These are phyloP conservation scores for Phytopythium montanum DNA, from an alignment of 352 stramenopile species.

Conservation along the genomic window DNA sequence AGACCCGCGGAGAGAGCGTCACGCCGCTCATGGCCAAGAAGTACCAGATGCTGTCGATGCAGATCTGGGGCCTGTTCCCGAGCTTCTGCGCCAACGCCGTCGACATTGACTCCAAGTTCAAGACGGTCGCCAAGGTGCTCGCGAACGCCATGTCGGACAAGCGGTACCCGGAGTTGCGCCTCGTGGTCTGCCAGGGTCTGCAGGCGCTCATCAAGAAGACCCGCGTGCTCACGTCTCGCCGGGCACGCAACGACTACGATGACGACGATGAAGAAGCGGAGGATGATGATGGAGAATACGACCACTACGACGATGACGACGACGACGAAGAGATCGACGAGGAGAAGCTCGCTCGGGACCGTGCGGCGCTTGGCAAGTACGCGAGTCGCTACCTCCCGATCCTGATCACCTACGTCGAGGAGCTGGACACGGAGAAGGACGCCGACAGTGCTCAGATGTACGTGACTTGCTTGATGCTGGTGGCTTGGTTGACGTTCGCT, in stretches of 20 bases:
- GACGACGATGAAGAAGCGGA: conserved; percentile 38
- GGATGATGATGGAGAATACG: conserved; percentile 27
- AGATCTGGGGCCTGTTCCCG: conserved; percentile 81
- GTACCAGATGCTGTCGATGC: conserved; percentile 71
- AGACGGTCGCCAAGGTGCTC: conserved; percentile 84
- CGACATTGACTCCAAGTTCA: conserved; percentile 80
- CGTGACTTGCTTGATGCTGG: neutral
- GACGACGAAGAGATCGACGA: conserved; percentile 59
- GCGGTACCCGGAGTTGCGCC: conserved; percentile 78
- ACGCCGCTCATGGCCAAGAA: conserved; percentile 73
- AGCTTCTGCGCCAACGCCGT: conserved; percentile 67
- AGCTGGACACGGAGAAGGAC: conserved; percentile 76
- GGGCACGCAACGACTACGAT: conserved; percentile 40
- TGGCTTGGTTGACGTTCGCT: neutral
- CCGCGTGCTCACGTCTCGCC: conserved; percentile 36
- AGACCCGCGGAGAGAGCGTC: conserved; percentile 54
- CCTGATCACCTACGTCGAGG: conserved; percentile 81
- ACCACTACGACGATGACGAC: conserved; percentile 39
- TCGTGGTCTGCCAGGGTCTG: conserved; percentile 83
- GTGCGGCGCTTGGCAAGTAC: conserved; percentile 74
- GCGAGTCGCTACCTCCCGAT: conserved; percentile 81
- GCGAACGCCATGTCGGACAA: conserved; percentile 86
- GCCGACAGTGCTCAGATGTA: conserved; percentile 55
- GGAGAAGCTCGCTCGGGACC: conserved; percentile 68
- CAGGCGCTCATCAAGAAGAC: conserved; percentile 77